These are phyloP conservation scores for Silybum marianum DNA, from an alignment of 129 eudicot genomes.

Conservation along the genomic window DNA sequence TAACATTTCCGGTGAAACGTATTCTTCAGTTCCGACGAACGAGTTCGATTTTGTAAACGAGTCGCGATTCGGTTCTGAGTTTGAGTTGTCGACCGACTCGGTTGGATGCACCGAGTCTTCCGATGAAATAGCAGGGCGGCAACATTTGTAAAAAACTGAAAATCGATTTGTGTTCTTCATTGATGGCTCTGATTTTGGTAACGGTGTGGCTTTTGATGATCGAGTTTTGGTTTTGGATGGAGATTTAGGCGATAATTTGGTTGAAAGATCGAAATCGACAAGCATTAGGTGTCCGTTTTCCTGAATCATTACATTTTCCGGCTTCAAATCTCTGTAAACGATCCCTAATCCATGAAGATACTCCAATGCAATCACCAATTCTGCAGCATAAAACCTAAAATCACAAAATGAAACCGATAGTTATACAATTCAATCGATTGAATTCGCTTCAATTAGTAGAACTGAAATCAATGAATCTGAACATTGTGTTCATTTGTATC, in stretches of 20 bases:
- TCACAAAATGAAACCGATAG: neutral
- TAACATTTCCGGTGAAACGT: constrained; percentile 85
- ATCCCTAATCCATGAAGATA: constrained; percentile 64
- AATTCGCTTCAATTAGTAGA: neutral
- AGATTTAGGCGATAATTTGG: constrained; percentile 58
- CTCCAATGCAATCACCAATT: constrained; percentile 77
- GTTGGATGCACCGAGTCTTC: constrained; percentile 48
- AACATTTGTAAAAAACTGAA: constrained; percentile 10
- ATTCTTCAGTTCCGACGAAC: constrained; percentile 98
- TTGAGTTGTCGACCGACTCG: constrained; percentile 20
- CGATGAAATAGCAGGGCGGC: constrained; percentile 42
- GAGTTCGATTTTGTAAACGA: constrained; percentile 70
- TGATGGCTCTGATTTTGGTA: constrained; percentile 8
- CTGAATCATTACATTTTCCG: constrained; percentile 73
- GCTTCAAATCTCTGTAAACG: constrained; percentile 77
- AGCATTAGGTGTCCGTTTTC: constrained; percentile 77
- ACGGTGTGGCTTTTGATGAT: neutral
- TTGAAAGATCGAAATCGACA: constrained; percentile 82
- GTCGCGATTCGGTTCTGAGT: constrained; percentile 34
- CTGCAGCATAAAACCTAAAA: constrained; percentile 62
- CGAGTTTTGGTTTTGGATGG: constrained; percentile 23
- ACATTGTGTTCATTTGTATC: neutral
- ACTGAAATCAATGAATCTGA: neutral
- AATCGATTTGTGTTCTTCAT: constrained; percentile 35
- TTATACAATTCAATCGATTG: neutral